A percentile compares a stretch with the other conserved stretches of the same genome.
These are phyloP conservation scores for Arctium lappa DNA, from an alignment of 129 eudicot species.

Conservation along the genomic window DNA sequence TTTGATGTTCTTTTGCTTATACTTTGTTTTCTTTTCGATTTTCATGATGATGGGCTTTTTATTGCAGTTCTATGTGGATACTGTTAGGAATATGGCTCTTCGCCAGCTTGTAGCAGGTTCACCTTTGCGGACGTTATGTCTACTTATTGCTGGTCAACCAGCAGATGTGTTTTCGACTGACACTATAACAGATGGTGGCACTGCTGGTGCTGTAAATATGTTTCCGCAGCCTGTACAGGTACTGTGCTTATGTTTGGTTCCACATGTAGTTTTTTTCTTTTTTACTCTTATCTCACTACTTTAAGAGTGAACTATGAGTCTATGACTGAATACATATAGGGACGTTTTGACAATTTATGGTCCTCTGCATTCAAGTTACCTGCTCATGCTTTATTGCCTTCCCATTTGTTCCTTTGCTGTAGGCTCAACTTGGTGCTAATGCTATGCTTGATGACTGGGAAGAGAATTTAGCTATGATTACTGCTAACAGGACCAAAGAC, in stretches of 20 bases:
- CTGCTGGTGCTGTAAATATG: constrained; percentile 34
- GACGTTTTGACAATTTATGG: not conserved
- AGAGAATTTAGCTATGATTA: constrained; percentile 92
- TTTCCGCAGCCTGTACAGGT: constrained; percentile 73
- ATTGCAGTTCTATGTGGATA: constrained; percentile 83
- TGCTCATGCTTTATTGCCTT: not conserved
- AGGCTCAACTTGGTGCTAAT: constrained; percentile 58
- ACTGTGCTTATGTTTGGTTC: constrained; percentile 13
- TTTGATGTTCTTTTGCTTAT: constrained; percentile 5
- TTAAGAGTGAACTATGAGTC: not conserved
- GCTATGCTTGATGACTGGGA: constrained; percentile 92
- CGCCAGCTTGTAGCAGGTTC: constrained; percentile 81
- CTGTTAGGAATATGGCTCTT: constrained; percentile 90
- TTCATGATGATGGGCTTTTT: constrained; percentile 5
- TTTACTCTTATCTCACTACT: not conserved
- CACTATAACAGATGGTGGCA: constrained; percentile 28
- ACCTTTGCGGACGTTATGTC: constrained; percentile 94
- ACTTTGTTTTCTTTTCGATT: not conserved
- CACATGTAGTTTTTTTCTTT: not conserved
- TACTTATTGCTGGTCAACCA: constrained; percentile 91
- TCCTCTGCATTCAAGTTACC: not conserved
- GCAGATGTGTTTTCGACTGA: constrained; percentile 77
- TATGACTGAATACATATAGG: not conserved
- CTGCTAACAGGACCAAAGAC: constrained; percentile 91
- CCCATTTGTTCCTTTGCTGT: constrained; percentile 3